Evolutionary conservation across 1,284 basidiomycete species (phyloP), one percentile per base, ranked within the genome.

Genomic region (Sanghuangporus baumii): DNA sequence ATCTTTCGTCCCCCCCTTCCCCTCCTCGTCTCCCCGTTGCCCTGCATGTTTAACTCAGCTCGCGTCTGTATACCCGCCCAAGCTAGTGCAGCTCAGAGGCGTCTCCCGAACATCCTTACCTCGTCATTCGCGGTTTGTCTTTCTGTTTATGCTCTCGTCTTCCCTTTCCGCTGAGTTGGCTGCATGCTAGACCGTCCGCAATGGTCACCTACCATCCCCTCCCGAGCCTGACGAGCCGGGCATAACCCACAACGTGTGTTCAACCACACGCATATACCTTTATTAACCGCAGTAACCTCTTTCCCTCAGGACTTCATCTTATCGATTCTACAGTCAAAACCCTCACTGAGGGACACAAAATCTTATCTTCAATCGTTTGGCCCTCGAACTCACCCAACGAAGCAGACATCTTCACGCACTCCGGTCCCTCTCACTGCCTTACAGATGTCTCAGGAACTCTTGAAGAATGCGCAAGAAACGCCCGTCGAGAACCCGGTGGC

Each of bases 291-390:
- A 26, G 18, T 51, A 12, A 26, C 9, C 23, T 11, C 7, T 51
- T 23, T 26, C 14, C 11, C 31, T 16, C 26, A 99, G 95, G 96
- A 98, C 72, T 96, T 99, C 71, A 96, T 99, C 73, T 79, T 99
- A 59, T 96, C 94, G 55, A 92, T 99, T 69, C 82, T 99, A 60
- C 88, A 92, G 67, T 91, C 97, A 41, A 94, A 94, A 65, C 96
- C 97, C 8, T 98, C 96, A 1, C 76, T 89, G 61, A 83, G 97
- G 68, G 97, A 99, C 74, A 91, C 94, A 46, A 89, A 88, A 64
- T 87, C 88, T 0, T 99, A 98, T 74, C 84, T 98, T 14, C 89
- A 88, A 48, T 92, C 88, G 37, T 98, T 99, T 71, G 87, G 87
- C 23, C 79, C 80, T 56, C 81, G 78, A 54, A 83, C 80, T 50